Conservation (phyloP, 2,329 filamentous ascomycete genomes). For the Seiridium unicorne region DNA sequence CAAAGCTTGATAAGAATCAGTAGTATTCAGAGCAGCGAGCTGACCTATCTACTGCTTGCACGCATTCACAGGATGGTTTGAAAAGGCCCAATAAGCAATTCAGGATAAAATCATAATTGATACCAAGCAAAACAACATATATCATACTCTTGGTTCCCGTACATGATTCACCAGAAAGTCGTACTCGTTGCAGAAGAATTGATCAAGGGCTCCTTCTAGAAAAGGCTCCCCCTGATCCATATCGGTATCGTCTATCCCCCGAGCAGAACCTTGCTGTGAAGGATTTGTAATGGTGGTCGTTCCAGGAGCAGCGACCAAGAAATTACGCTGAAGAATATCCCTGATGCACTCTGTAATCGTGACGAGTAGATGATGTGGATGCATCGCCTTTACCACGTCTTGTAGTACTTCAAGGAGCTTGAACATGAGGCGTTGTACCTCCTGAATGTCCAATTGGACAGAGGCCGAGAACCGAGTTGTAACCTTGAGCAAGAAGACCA, state of each 20-base stretch:
- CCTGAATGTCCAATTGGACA: constrained; percentile 14
- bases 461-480: constrained; percentile 13
- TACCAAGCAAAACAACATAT: too few species aligned
- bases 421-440: constrained; percentile 18
- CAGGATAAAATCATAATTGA: too few species aligned
- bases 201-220: background rate
- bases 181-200: constrained; percentile 8
- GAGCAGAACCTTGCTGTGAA: too few species aligned
- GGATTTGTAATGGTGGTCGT: too few species aligned
- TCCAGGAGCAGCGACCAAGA: too few species aligned
- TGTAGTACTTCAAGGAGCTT: constrained; percentile 8
- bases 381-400: constrained; percentile 12
- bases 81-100: too few species aligned
- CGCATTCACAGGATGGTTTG: too few species aligned
- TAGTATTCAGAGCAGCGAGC: too few species aligned
- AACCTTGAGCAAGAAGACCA: constrained; percentile 24
- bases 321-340: background rate
- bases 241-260: too few species aligned
- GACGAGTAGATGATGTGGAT: constrained; percentile 16
- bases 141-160: background rate
- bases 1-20: too few species aligned
- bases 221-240: background rate
- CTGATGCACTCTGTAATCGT: constrained; percentile 8
- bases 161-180: constrained; percentile 7
- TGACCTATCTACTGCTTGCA: too few species aligned